phyloP scores from a whole-genome alignment of 352 stramenopile species.

The Globisporangium nodosum region DNA sequence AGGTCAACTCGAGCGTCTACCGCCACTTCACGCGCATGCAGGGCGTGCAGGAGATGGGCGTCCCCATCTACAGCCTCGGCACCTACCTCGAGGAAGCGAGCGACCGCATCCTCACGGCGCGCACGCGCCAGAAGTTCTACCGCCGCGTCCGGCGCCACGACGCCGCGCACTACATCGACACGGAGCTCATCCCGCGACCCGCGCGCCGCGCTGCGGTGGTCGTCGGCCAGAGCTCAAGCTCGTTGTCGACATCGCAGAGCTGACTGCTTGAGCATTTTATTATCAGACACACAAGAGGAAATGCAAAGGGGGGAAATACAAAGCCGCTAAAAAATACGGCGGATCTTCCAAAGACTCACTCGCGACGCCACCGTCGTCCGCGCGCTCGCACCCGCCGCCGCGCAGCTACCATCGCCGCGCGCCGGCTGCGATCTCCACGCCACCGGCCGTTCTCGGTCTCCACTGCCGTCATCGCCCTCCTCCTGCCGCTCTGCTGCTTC shows the following conservation, averaged over 20 bases:
- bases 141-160: slow-evolving; percentile 43
- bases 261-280: slow-evolving; percentile 21
- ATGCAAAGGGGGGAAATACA: slow-evolving; percentile 33
- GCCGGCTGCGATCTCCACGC: neutral
- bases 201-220: neutral
- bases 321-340: slow-evolving; percentile 23
- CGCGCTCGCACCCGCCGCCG: neutral
- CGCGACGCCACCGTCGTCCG: slow-evolving; percentile 5
- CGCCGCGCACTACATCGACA: slow-evolving; percentile 52
- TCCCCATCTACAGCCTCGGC: slow-evolving; percentile 72
- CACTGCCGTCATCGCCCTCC: neutral
- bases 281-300: slow-evolving; percentile 59
- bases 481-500: neutral
- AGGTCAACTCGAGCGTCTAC: slow-evolving; percentile 69
- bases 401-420: slow-evolving; percentile 19
- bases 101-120: slow-evolving; percentile 51
- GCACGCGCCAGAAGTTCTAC: slow-evolving; percentile 41
- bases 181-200: slow-evolving; percentile 45
- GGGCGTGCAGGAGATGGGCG: slow-evolving; percentile 60
- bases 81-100: slow-evolving; percentile 32
- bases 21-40: slow-evolving; percentile 62
- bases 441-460: neutral
- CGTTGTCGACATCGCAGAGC: neutral
- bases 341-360: slow-evolving; percentile 18
- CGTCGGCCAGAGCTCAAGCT: neutral